These are phyloP conservation scores for Ramicandelaber brevisporus DNA, from an alignment of 192 early-diverging fungal genomes.

Conservation along the genomic window DNA sequence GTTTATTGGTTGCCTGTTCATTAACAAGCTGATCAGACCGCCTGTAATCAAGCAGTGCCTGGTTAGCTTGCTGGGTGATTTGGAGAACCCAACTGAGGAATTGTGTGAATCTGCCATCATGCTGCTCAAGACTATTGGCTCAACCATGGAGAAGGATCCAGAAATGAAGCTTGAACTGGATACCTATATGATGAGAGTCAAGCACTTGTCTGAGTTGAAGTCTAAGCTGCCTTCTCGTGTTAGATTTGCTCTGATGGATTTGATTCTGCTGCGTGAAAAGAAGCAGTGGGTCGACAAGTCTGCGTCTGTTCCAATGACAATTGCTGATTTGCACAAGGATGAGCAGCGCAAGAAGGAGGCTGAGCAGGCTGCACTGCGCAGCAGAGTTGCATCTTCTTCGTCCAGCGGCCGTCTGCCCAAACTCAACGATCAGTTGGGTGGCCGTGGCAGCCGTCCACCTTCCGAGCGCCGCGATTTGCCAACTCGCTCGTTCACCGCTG, in stretches of 20 bases:
- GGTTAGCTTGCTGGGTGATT: constrained; percentile 41
- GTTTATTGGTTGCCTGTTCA: constrained; percentile 94
- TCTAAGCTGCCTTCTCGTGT: constrained; percentile 64
- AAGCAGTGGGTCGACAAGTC: constrained; percentile 44
- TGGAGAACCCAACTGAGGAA: constrained; percentile 70
- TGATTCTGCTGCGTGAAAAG: constrained; percentile 54
- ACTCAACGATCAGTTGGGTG: constrained; percentile 28
- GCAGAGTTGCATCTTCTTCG: constrained; percentile 30
- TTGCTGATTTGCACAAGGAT: constrained; percentile 79
- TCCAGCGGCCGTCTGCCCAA: constrained; percentile 25
- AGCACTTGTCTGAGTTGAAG: constrained; percentile 36
- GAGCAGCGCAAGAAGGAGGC: constrained; percentile 39
- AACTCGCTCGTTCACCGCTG: constrained; percentile 15
- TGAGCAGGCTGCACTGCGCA: constrained; percentile 37
- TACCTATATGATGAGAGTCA: constrained; percentile 63
- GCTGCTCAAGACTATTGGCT: constrained; percentile 71
- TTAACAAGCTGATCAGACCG: constrained; percentile 65
- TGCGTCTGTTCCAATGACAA: constrained; percentile 57
- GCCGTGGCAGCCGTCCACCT: constrained; percentile 24
- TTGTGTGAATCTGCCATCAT: constrained; percentile 84
- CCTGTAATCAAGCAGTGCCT: constrained; percentile 92
- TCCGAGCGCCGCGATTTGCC: constrained; percentile 12
- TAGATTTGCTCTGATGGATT: constrained; percentile 75
- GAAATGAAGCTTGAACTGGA: constrained; percentile 34
- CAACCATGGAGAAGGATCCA: constrained; percentile 42